phyloP scores from a whole-genome alignment of 768 basidiomycete genomes.

The Mycena kentingensis region DNA sequence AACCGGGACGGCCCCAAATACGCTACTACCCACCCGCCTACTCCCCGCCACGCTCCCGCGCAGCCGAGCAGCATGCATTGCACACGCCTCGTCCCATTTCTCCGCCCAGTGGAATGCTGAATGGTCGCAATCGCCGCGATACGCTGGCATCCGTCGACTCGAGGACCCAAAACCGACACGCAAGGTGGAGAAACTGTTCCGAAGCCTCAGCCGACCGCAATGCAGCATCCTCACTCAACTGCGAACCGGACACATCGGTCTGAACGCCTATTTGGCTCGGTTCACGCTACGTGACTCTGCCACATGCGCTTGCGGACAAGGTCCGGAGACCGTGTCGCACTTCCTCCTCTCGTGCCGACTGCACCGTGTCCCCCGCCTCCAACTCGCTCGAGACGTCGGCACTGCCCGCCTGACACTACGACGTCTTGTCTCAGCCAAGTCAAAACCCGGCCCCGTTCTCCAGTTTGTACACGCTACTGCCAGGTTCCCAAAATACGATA shows the following conservation, averaged over 20 bases:
- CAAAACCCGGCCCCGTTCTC: neutral
- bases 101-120: no score
- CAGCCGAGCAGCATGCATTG: no score
- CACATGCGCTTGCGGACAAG: neutral
- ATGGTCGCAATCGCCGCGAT: no score
- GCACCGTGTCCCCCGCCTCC: neutral
- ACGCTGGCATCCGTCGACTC: no score
- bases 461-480: neutral
- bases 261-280: neutral
- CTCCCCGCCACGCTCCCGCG: no score
- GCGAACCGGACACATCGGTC: slow-evolving; percentile 2
- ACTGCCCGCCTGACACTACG: slow-evolving; percentile 4
- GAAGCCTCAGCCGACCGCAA: neutral
- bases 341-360: slow-evolving; percentile 1
- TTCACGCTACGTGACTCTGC: neutral
- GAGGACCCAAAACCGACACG: neutral
- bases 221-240: slow-evolving; percentile 4
- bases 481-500: neutral
- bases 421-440: neutral
- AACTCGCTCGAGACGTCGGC: neutral
- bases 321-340: slow-evolving; percentile 2
- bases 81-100: no score
- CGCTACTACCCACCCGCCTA: no score
- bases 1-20: no score
- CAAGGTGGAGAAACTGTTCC: neutral